Conservation (phyloP, 306 rosid genomes). For the Styphnolobium japonicum region DNA sequence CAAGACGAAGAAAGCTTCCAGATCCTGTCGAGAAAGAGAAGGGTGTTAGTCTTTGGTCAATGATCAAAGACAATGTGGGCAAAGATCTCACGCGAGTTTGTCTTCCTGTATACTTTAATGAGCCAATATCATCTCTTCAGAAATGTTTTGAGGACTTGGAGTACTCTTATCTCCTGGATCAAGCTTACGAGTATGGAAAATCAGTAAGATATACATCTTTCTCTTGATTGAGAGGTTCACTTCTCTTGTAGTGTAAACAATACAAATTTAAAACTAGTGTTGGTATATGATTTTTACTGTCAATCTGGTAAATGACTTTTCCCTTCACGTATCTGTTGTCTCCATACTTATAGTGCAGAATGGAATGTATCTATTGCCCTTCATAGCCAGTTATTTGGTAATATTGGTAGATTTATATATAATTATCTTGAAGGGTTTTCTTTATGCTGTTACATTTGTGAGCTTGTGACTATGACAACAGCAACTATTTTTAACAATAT, state of each 20-base stretch:
- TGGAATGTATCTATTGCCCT: not conserved
- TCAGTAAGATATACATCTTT: constrained; percentile 49
- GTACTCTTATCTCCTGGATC: constrained; percentile 85
- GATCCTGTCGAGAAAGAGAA: constrained; percentile 94
- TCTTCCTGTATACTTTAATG: constrained; percentile 98
- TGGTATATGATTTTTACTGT: not conserved
- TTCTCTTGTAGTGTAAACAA: not conserved
- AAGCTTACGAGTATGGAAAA: constrained; percentile 83
- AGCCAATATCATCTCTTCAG: constrained; percentile 96
- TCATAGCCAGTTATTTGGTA: not conserved
- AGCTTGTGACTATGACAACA: not conserved
- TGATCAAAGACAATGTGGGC: constrained; percentile 97
- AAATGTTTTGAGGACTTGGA: constrained; percentile 96
- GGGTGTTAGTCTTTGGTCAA: constrained; percentile 94
- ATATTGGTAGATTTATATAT: not conserved
- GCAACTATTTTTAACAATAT: not conserved
- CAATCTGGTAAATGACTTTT: not conserved
- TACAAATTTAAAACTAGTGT: not conserved
- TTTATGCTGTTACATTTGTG: not conserved
- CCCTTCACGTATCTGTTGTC: not conserved
- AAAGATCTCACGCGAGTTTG: constrained; percentile 95
- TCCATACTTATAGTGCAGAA: not conserved
- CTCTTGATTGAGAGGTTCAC: not conserved
- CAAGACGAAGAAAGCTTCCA: constrained; percentile 84
- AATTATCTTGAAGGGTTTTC: not conserved